Base-by-base conservation (phyloP, 1,284 basidiomycete species). In the Fomes fomentarius region DNA sequence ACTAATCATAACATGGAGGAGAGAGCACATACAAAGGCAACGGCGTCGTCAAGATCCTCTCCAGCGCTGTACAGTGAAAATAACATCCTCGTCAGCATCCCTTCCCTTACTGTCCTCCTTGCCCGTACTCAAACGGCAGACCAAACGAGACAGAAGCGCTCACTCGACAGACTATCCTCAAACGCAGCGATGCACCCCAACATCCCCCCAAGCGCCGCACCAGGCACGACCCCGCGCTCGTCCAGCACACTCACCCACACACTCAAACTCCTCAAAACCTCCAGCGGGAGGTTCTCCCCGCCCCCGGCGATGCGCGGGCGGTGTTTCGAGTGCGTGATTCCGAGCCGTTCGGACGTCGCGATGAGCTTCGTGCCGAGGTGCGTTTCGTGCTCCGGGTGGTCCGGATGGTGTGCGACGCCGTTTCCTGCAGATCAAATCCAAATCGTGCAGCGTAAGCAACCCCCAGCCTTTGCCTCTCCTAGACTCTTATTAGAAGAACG, bases 41-140 rank as follows among this genome's bases (percentile, higher is more conserved):
- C 1, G 84, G 84, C 0, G 83, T 86, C 0, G 83, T 87, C 52
- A 87, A 62, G 40, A 85, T 84, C 39, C 75, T 73, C 64, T 87
- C 85, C 52, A 85, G 63, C 8, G 76, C 80, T 81, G 58, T 10
- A 50, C 34, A 19, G 15, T 24, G 42, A 48, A 14, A 28, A 11
- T 45, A 19, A n/a, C n/a, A 24, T 21, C 7, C 21, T 19, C 19
- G 14, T 52, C n/a, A n/a, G 22, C 34, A 15, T 9, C 14, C n/a
- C n/a, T n/a, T n/a, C n/a, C n/a, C n/a, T n/a, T n/a, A n/a, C n/a
- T n/a, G n/a, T n/a, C n/a, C n/a, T n/a, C n/a, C n/a, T n/a, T n/a
- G n/a, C n/a, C n/a, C n/a, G n/a, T n/a, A n/a, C n/a, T n/a, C n/a
- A n/a, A 52, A 26, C 7, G 10, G 19, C 22, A 11, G 17, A n/a